Evolutionary conservation across 768 basidiomycete genomes (phyloP), one percentile per base, ranked within the genome.

Genomic region (Kwoniella sp.): DNA sequence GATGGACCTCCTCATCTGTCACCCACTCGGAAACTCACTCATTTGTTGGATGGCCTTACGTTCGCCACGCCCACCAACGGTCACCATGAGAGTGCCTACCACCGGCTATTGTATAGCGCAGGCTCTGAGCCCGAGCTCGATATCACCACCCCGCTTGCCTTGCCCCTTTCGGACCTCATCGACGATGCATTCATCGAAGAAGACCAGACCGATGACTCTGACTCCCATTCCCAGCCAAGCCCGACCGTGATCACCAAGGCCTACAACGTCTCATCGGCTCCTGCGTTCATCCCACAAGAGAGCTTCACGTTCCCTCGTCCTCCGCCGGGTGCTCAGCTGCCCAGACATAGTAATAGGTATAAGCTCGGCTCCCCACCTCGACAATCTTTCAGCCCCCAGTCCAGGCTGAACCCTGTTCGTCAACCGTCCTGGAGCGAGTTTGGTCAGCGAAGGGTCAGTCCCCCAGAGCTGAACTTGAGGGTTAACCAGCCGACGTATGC

Each of bases 181-280:
- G 48, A 65, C 29, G 63, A 65, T n/a, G 26, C 63, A 30, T 30
- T 65, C 20, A 54, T 65, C 26, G 63, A 65, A 38, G 63, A 65
- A 31, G 50, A 65, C 11, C 31, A 48, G 17, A 26, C 31, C 20
- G 34, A n/a, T n/a, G n/a, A 61, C 45, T 45, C 41, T 3, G 50
- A 28, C 50, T 51, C 50, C 11, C 23, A 51, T 9, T 51, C 50
- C 8, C 50, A 51, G 23, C 22, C 50, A 11, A 51, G 50, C 26
- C 50, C 50, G 50, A 51, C 50, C 4, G 26, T 28, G 11, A 51
- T 25, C 23, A 23, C 26, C 50, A 51, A 51, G 20, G 22, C 50
- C 2, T 51, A 51, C 26, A 51, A 51, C 26, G 26, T 28, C 11
- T 51, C 50, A 25, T 31, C 41, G 8, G 41, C 50, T 25, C 51